Evolutionary conservation across 371 early-diverging fungal genomes (phyloP).

Genomic region (Basidiobolus heterosporus): DNA sequence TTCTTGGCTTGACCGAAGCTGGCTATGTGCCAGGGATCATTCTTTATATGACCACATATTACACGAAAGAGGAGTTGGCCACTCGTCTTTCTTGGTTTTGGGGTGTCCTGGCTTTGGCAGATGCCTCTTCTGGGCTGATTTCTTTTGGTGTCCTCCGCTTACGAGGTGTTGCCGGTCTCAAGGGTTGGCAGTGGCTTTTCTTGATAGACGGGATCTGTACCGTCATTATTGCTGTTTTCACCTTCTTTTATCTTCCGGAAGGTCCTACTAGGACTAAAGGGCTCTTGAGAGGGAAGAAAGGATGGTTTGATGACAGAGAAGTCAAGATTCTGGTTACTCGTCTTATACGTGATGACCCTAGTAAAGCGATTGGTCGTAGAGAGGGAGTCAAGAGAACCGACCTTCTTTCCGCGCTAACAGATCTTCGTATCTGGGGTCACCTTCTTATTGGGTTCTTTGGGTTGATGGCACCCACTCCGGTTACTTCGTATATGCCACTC

Average conservation of each 20-base stretch:
- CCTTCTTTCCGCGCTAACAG: constrained; percentile 16
- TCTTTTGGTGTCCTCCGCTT: constrained; percentile 33
- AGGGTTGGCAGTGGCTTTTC: constrained; percentile 35
- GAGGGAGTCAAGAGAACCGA: constrained; percentile 21
- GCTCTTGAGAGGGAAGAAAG: constrained; percentile 15
- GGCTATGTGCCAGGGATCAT: constrained; percentile 57
- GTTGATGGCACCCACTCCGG: constrained; percentile 19
- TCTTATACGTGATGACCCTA: constrained; percentile 27
- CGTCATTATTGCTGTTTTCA: constrained; percentile 1
- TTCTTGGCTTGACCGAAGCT: constrained; percentile 24
- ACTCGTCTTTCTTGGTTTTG: constrained; percentile 45
- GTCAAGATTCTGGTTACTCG: constrained; percentile 29
- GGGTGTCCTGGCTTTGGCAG: constrained; percentile 40
- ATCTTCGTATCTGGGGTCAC: constrained; percentile 24
- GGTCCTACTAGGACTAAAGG: constrained; percentile 19
- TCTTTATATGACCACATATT: constrained; percentile 59
- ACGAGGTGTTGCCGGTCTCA: constrained; percentile 24
- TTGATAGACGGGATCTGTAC: constrained; percentile 5
- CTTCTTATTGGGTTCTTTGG: constrained; percentile 19
- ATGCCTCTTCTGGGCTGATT: constrained; percentile 51
- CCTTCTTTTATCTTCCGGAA: constrained; percentile 25
- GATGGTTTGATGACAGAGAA: constrained; percentile 21
- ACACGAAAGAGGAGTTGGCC: constrained; percentile 34
- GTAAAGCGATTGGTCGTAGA: constrained; percentile 22
- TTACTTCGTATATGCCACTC: constrained; percentile 23